Evolutionary conservation across 495 filamentous ascomycete genomes (phyloP).

Genomic region (Trichoderma erinaceum): DNA sequence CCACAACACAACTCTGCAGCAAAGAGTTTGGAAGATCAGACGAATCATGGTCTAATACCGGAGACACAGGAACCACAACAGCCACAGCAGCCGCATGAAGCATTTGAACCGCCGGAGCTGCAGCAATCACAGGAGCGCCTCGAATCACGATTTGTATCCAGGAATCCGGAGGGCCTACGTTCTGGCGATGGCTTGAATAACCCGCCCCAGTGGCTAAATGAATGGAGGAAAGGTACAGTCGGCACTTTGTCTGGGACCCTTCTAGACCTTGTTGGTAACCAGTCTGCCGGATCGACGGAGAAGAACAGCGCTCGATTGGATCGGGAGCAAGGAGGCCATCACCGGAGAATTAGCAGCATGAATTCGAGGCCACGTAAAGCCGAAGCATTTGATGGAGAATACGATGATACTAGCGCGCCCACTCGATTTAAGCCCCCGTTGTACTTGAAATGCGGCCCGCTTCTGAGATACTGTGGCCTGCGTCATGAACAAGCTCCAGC

Average conservation of each 20-base stretch:
- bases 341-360: constrained; percentile 34
- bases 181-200: constrained; percentile 41
- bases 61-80: constrained; percentile 3
- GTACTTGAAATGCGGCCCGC: constrained; percentile 81
- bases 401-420: constrained; percentile 48
- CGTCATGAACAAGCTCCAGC: constrained; percentile 42
- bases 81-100: background rate
- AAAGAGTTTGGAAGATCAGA: constrained; percentile 6
- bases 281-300: constrained; percentile 26
- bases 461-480: constrained; percentile 85
- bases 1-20: background rate
- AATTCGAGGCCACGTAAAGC: constrained; percentile 33
- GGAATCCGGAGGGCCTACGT: constrained; percentile 34
- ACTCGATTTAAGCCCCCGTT: constrained; percentile 76
- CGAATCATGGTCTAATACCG: background rate
- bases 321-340: constrained; percentile 20
- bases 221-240: constrained; percentile 52
- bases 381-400: constrained; percentile 44
- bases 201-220: constrained; percentile 44
- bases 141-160: constrained; percentile 33
- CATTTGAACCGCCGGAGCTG: background rate
- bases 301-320: constrained; percentile 53
- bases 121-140: background rate
- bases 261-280: constrained; percentile 40
- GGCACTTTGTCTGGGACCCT: constrained; percentile 45